phyloP scores from a whole-genome alignment of 768 basidiomycete genomes.

The button mushroom (Agaricus bisporus) region DNA sequence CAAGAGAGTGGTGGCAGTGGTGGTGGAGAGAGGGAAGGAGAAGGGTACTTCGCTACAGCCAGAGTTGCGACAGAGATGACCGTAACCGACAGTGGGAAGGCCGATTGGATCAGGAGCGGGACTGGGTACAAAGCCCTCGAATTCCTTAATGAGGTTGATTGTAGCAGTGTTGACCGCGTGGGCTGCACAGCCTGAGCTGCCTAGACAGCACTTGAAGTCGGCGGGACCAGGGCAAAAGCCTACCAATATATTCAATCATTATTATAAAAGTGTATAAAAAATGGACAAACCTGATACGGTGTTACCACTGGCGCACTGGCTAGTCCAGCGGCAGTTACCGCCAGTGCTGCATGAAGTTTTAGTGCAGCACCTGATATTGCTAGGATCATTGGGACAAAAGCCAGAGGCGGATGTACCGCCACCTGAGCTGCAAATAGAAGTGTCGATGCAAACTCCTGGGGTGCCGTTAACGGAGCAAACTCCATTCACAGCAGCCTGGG shows the following conservation, averaged over 20 bases:
- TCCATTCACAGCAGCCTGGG: conserved; percentile 17
- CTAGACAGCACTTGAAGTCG: conserved; percentile 22
- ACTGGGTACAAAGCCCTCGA: conserved; percentile 28
- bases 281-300: conserved; percentile 16
- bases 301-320: conserved; percentile 17
- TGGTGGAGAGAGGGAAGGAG: conserved; percentile 26
- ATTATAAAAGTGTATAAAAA: neutral
- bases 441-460: conserved; percentile 22
- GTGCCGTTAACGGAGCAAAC: conserved; percentile 19
- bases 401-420: conserved; percentile 19
- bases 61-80: conserved; percentile 24
- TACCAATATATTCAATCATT: neutral
- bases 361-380: conserved; percentile 22
- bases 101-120: conserved; percentile 30
- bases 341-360: conserved; percentile 20
- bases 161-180: conserved; percentile 24
- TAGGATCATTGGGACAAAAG: conserved; percentile 23
- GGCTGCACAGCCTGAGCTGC: conserved; percentile 11
- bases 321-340: conserved; percentile 21
- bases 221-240: conserved; percentile 24
- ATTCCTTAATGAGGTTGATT: conserved; percentile 23
- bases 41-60: conserved; percentile 28
- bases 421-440: conserved; percentile 17
- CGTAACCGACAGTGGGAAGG: conserved; percentile 30
- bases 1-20: conserved; percentile 23